Evolutionary conservation across 2,329 filamentous ascomycete genomes (phyloP), one percentile per base, ranked within the genome.

Genomic region (Cucurbitaria berberidis): DNA sequence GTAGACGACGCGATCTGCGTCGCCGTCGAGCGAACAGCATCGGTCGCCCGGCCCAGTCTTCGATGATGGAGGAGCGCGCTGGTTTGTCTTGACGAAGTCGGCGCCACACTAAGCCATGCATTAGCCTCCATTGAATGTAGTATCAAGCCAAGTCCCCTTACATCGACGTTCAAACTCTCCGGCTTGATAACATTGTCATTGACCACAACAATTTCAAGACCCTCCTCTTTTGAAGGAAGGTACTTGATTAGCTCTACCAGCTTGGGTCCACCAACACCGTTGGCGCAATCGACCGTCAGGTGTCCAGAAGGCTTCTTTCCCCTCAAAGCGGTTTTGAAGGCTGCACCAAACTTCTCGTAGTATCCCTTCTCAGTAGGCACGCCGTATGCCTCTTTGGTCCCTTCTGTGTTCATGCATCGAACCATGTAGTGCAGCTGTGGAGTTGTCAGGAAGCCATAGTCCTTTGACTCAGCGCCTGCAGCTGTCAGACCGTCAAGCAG

Each of bases 381-480:
- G 51, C 95, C 95, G 72, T 98, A 99, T 16, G 91, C 85, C 64
- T 92, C 88, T 50, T 89, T 88, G 2, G 91, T 96, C 56, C 89
- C 90, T 67, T 95, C 85, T 1, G 93, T 98, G 79, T 99, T 99
- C 78, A 92, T 85, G 76, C 93, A 96, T 61, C 95, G 90, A 27
- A 93, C 93, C 60, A 98, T 83, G 78, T 99, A 99, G 80, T 99
- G 95, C 53, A 99, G 84, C 79, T 98, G 95, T n/a, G 95, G 95
- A 3, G 95, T 99, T 11, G 95, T 98, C 69, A 97, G 82, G 73
- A 93, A 88, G 77, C 93, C 95, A 80, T 88, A 93, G 80, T 98
- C 93, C 70, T 86, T 86, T 71, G 86, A 88, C 55, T 91, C 86
- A 48, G 89, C 86, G 50, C 85, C 84, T 41, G 89, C 88, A 45